Evolutionary conservation across 768 basidiomycete species (phyloP).

Genomic region (Cyathus striatus): DNA sequence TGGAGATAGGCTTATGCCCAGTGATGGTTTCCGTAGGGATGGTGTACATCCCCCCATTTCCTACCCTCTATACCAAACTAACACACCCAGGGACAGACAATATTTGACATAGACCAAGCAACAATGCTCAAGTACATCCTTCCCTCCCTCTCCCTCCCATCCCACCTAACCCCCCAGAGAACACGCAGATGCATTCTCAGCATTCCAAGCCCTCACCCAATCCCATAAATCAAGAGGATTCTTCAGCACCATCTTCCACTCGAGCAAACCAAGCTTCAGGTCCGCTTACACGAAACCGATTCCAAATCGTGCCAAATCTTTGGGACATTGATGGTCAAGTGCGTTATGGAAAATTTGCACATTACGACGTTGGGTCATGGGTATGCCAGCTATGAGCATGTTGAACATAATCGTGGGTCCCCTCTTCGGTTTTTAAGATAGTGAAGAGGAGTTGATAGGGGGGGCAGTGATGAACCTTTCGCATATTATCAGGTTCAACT

Average conservation of each 20-base stretch:
- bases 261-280: slow-evolving; percentile 43
- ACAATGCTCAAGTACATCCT: slow-evolving; percentile 54
- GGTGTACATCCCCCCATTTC: slow-evolving; percentile 46
- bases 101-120: slow-evolving; percentile 81
- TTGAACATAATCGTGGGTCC: slow-evolving; percentile 75
- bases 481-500: slow-evolving; percentile 93
- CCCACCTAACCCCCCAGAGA: slow-evolving; percentile 42
- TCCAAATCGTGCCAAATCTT: slow-evolving; percentile 82
- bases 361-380: slow-evolving; percentile 95
- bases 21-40: slow-evolving; percentile 72
- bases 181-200: slow-evolving; percentile 64
- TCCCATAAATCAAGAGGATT: slow-evolving; percentile 73
- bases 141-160: too few relatives aligned
- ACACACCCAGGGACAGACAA: slow-evolving; percentile 40
- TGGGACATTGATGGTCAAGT: slow-evolving; percentile 79
- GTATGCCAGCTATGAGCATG: slow-evolving; percentile 82
- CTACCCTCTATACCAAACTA: neutral
- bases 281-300: slow-evolving; percentile 69
- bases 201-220: slow-evolving; percentile 63
- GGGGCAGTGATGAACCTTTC: slow-evolving; percentile 88
- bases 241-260: slow-evolving; percentile 50
- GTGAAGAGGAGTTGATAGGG: neutral
- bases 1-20: slow-evolving; percentile 88
- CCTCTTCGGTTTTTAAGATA: neutral
- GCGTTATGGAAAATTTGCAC: slow-evolving; percentile 92